These are phyloP conservation scores for Rosa rugosa DNA, from an alignment of 306 rosid species.

Conservation along the genomic window DNA sequence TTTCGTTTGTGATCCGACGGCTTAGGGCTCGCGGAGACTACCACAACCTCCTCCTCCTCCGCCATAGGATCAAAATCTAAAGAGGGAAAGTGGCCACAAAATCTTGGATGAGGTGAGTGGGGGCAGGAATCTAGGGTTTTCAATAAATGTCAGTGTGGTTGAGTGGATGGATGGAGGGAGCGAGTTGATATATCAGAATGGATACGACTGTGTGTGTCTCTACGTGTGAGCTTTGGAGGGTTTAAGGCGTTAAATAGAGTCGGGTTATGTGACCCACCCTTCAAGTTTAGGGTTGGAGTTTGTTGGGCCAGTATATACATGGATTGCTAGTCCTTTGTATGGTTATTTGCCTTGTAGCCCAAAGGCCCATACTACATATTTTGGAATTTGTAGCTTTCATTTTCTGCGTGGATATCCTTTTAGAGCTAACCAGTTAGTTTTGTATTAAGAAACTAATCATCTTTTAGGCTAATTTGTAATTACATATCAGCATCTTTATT, in stretches of 20 bases:
- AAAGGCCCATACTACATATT: background rate
- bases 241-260: background rate
- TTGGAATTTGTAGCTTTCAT: too few species aligned
- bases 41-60: constrained; percentile 64
- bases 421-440: too few species aligned
- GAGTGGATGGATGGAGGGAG: background rate
- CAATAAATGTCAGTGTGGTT: background rate
- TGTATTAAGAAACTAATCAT: too few species aligned
- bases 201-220: background rate
- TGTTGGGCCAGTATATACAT: background rate
- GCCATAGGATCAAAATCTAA: constrained; percentile 47
- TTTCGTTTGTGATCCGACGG: constrained; percentile 81
- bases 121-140: constrained; percentile 21
- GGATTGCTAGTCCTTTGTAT: background rate
- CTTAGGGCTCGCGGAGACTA: constrained; percentile 41
- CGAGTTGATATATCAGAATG: background rate
- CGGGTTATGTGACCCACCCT: background rate
- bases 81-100: background rate
- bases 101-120: constrained; percentile 2
- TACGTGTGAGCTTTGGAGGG: background rate
- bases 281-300: background rate
- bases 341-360: background rate
- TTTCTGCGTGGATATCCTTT: too few species aligned
- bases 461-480: too few species aligned
- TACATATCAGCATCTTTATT: too few species aligned